Evolutionary conservation across 1,284 basidiomycete genomes (phyloP), one percentile per base, ranked within the genome.

Genomic region (Porogramme epimiltina): DNA sequence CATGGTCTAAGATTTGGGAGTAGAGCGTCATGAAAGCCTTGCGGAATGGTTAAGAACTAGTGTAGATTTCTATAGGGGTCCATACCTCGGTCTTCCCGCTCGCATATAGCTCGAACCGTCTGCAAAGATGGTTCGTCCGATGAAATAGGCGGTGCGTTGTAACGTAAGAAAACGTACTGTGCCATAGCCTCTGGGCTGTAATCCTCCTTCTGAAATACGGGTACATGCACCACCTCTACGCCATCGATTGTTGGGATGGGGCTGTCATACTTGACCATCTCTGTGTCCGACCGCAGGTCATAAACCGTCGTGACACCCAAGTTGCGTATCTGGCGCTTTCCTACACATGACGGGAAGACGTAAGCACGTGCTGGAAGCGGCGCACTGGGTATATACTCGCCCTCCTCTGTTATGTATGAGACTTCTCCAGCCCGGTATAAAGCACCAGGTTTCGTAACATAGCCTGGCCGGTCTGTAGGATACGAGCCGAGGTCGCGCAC

Each of bases 101-200:
- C 22, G 88, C 85, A 54, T 91, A 91, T n/a, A 91, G 68, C 56
- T 85, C 79, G 60, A 83, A 90, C 60, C 83, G 79, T 66, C 87
- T 90, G 26, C 22, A 16, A 39, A 9, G n/a, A n/a, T 16, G n/a
- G 5, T n/a, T 6, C 8, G 9, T 37, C n/a, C 34, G 16, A 10
- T 37, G 13, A 31, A 31, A 6, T 10, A 18, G 10, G 34, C 16
- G 8, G 34, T 16, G 5, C 8, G n/a, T 16, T 37, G 9, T 16
- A 16, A 20, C 15, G 43, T 38, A 22, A 23, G 53, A 70, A 70
- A 68, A 83, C 86, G 70, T 71, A 90, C 88, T 82, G 85, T 58
- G 89, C 84, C 81, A 90, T 88, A 70, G 79, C 82, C 68, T 90
- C 85, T 23, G 89, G 88, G 61, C 86, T 89, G 66, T 91, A 91